Evolutionary conservation across 129 eudicot species (phyloP).

Genomic region (sunflower (Helianthus annuus)): HanXRQr2.0-SUNRISE NC_035444.2:15928733-15929232

Average conservation of each 20-base stretch:
- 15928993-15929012: slow-evolving; percentile 42
- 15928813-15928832: neutral
- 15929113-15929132: slow-evolving; percentile 59
- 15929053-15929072: slow-evolving; percentile 52
- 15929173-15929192: neutral
- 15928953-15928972: slow-evolving; percentile 72
- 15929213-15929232: slow-evolving; percentile 70
- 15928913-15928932: slow-evolving; percentile 46
- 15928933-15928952: slow-evolving; percentile 54
- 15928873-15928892: slow-evolving; percentile 66
- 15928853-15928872: slow-evolving; percentile 53
- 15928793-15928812: neutral
- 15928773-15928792: neutral
- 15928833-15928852: slow-evolving; percentile 51
- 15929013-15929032: slow-evolving; percentile 53
- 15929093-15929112: slow-evolving; percentile 66
- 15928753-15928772: neutral
- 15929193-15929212: slow-evolving; percentile 42
- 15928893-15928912: slow-evolving; percentile 53
- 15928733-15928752: no score
- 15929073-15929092: slow-evolving; percentile 50
- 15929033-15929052: slow-evolving; percentile 59
- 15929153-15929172: neutral
- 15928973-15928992: slow-evolving; percentile 49
- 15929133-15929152: neutral